Evolutionary conservation across 805 yeast species (phyloP).

Genomic region (Ogataea minuta): DNA sequence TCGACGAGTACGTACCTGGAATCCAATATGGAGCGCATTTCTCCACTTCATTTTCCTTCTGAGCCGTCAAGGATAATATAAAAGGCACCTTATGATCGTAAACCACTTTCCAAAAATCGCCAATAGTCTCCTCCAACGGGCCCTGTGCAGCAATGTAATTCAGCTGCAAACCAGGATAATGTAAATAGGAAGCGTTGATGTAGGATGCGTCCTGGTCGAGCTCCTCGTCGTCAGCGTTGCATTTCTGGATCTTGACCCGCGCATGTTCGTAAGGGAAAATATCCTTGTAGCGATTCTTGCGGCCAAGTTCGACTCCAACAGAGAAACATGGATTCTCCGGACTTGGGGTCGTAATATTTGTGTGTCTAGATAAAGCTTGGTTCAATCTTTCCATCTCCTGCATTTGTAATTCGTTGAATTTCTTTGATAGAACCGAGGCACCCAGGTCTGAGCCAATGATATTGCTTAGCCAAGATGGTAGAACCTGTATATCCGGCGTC

Average conservation of each 20-base stretch:
- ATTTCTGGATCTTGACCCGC: constrained; percentile 57
- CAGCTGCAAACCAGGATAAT: constrained; percentile 36
- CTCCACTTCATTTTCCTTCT: constrained; percentile 69
- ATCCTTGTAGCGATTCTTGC: constrained; percentile 84
- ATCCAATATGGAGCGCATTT: constrained; percentile 87
- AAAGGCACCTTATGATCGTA: constrained; percentile 61
- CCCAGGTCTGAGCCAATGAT: constrained; percentile 38
- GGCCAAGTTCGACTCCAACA: constrained; percentile 78
- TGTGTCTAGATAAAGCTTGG: constrained; percentile 35
- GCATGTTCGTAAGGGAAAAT: constrained; percentile 85
- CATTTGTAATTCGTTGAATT: constrained; percentile 65
- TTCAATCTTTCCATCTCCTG: constrained; percentile 68
- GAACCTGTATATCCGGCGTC: constrained; percentile 20
- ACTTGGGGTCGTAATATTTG: constrained; percentile 17
- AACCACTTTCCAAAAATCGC: constrained; percentile 83
- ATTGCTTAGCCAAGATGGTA: constrained; percentile 57
- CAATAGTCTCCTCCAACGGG: constrained; percentile 69
- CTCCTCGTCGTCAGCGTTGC: constrained; percentile 20
- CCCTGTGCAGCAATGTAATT: constrained; percentile 88
- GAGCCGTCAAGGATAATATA: constrained; percentile 73
- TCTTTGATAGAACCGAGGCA: constrained; percentile 41
- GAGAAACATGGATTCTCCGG: constrained; percentile 47
- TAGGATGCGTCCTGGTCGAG: constrained; percentile 48
- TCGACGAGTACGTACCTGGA: constrained; percentile 47
- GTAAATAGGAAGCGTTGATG: constrained; percentile 82